Evolutionary conservation across 352 stramenopile species (phyloP), one percentile per base, ranked within the genome.

Genomic region (Phytophthora pisi): DNA sequence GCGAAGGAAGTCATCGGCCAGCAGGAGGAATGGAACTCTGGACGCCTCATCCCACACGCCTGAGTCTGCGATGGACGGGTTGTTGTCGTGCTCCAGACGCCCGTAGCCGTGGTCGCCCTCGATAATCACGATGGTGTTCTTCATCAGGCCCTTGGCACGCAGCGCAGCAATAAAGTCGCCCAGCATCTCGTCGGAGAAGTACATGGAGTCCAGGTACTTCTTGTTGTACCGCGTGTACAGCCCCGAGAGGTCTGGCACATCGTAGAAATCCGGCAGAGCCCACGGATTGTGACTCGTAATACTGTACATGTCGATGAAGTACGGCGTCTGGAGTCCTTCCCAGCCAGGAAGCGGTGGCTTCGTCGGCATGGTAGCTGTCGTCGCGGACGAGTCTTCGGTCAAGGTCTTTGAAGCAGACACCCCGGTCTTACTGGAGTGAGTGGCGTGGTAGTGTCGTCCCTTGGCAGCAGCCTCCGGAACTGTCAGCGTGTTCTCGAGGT

Each of bases 251-350:
- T 90, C 76, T 0, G 84, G 80, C 6, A 58, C 46, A 1, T 77
- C 36, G 66, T 87, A 92, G 40, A 76, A 81, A 20, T 71, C 49
- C 6, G 84, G 81, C 11, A 89, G 43, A 11, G 70, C 68, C 81
- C 80, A 90, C 43, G 84, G 84, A 56, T 86, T 88, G 64, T 91
- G 82, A 65, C 80, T 90, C 59, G 84, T 82, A 67, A 90, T 92
- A 57, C 72, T 88, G 71, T 92, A 91, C 78, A 90, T 89, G 57
- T 92, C 75, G 45, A 92, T 90, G 67, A 92, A 92, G 57, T 81
- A 91, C 61, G 84, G 84, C 57, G 76, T 77, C 45, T 81, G 76
- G 28, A 90, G 74, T 4, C 81, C 81, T 76, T 88, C 80, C 80
- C 80, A 89, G 6, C 77, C 80, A 4, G 62, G 61, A 31, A 81